Percentiles rank a stretch among this genome's conserved stretches.
These are phyloP conservation scores for Corynascus novoguineensis DNA, from an alignment of 495 filamentous ascomycete genomes.

Conservation along the genomic window DNA sequence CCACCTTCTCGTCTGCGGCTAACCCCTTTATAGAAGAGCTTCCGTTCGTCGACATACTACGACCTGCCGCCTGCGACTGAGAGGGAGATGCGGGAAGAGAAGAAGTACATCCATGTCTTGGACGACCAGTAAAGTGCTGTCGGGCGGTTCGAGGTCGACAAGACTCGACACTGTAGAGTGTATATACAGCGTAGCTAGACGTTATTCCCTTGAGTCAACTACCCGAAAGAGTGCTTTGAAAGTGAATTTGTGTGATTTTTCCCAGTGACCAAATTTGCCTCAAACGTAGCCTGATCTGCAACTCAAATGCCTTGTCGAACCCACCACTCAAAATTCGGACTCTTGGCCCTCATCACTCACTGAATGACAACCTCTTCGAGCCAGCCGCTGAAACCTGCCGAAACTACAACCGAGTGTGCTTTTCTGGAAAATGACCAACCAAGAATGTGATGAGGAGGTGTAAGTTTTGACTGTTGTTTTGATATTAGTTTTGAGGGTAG, in stretches of 20 bases:
- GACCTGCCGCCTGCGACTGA: slow-evolving; percentile 92
- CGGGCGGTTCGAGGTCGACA: slow-evolving; percentile 1
- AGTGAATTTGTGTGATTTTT: background rate
- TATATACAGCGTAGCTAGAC: slow-evolving; percentile 40
- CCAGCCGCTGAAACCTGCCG: background rate
- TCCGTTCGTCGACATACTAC: slow-evolving; percentile 76
- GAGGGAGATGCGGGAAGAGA: slow-evolving; percentile 89
- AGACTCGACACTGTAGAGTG: slow-evolving; percentile 28
- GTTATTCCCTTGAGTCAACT: slow-evolving; percentile 20
- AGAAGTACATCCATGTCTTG: slow-evolving; percentile 90
- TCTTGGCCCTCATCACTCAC: background rate
- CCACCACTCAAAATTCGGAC: slow-evolving; percentile 5
- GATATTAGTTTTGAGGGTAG: background rate
- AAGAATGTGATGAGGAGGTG: slow-evolving; percentile 40
- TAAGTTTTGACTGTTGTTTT: slow-evolving; percentile 21
- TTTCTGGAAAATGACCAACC: slow-evolving; percentile 21
- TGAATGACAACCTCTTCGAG: background rate
- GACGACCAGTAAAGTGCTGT: slow-evolving; percentile 63
- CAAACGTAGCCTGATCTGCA: background rate
- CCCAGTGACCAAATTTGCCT: background rate
- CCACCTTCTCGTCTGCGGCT: slow-evolving; percentile 11
- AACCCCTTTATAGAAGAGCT: slow-evolving; percentile 60
- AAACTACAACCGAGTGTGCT: background rate
- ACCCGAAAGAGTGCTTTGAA: background rate
- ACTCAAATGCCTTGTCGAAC: background rate